phyloP scores from a whole-genome alignment of 2,329 filamentous ascomycete species.

The Claviceps fusiformis region DNA sequence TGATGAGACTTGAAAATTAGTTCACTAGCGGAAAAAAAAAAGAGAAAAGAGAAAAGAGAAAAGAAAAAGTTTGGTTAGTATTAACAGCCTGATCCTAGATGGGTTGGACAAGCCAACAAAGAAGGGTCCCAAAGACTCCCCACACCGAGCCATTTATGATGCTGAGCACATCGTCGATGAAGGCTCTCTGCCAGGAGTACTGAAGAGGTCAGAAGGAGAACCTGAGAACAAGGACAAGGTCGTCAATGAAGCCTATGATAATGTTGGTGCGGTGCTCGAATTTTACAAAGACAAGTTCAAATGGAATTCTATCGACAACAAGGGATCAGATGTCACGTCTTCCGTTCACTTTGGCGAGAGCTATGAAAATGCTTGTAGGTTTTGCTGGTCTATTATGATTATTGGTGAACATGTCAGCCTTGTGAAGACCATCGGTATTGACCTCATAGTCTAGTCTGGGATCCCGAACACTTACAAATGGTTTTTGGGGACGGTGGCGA shows the following conservation, averaged over 20 bases:
- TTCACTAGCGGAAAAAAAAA: too few species aligned
- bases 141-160: conserved; percentile 31
- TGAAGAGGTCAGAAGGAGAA: conserved; percentile 30
- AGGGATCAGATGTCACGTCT: conserved; percentile 33
- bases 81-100: neutral
- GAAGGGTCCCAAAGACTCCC: conserved; percentile 12
- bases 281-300: conserved; percentile 36
- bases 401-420: neutral
- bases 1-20: too few species aligned
- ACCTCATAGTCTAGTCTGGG: conserved; percentile 27
- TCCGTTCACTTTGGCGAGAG: conserved; percentile 37
- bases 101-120: conserved; percentile 5
- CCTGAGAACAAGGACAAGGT: conserved; percentile 24
- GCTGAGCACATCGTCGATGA: conserved; percentile 25
- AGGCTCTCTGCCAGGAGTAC: conserved; percentile 25
- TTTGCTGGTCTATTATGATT: neutral
- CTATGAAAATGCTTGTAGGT: conserved; percentile 36
- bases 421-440: neutral
- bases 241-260: conserved; percentile 36
- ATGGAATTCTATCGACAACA: conserved; percentile 39
- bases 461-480: conserved; percentile 34
- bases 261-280: conserved; percentile 32
- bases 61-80: neutral
- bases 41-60: neutral
- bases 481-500: conserved; percentile 42